Base-by-base conservation (phyloP, 2,329 filamentous ascomycete species). In the Chaetomium olivaceum region DNA sequence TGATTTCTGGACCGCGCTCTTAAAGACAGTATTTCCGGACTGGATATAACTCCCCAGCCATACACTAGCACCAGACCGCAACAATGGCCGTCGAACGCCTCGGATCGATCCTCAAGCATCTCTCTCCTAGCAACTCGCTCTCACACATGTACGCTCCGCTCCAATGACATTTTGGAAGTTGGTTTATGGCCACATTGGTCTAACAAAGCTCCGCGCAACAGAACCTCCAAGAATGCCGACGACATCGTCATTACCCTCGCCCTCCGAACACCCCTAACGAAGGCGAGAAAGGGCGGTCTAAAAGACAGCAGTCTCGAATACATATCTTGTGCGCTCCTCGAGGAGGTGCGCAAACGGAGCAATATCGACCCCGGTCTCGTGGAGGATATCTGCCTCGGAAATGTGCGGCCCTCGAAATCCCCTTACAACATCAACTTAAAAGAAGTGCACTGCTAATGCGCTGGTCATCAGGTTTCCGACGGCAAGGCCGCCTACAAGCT, bases 191-290 rank as follows among this genome's bases (percentile, higher is more conserved):
- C 14, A n/a, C 7, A 23, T 19, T 23, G 25, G 9, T 23, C 58
- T 61, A 48, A 58, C 57, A 68, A 64, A n/a, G 33, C 39, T 50
- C 1, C 11, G 16, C 14, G 31, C 60, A 27, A 56, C 73, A 97
- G 93, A 75, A 93, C 91, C 65, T 88, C 91, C 73, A 93, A 98
- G 83, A 96, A 96, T 79, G 87, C 93, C 72, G 94, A 98, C 77
- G 95, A 99, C 82, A 85, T 99, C 62, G 95, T 99, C 77, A 97
- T 98, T 76, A 99, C 95, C 8, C 87, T 96, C 65, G 94, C 94
- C 31, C 83, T 93, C 74, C 91, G 95, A 64, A 97, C 94, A 31
- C 93, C 95, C 0, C 85, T 99, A 68, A 85, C 90, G 76, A 98
- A 97, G 82, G 93, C 87, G 61, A 85, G 85, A 77, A 97, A 97